Percentiles rank a stretch among this genome's conserved stretches.
Conservation (phyloP, 1,284 basidiomycete genomes). For the Cutaneotrichosporon cavernicola region DNA sequence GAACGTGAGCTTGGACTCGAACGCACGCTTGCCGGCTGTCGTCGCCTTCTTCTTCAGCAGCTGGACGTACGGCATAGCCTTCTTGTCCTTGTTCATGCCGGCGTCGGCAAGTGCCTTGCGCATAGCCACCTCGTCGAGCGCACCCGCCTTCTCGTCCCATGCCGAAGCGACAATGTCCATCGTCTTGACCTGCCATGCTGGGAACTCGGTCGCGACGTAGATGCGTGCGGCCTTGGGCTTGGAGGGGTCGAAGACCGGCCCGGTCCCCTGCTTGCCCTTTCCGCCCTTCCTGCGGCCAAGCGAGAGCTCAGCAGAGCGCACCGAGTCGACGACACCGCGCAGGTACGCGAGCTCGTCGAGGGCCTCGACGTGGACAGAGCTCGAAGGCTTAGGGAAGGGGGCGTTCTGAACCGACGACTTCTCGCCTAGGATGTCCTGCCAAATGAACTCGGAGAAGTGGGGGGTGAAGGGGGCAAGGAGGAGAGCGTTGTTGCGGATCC, state of each 20-base stretch:
- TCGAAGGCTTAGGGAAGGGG: conserved; percentile 56
- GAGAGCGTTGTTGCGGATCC: conserved; percentile 76
- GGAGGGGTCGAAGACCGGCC: conserved; percentile 66
- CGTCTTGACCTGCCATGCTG: conserved; percentile 86
- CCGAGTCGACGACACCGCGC: conserved; percentile 56
- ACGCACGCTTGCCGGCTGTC: conserved; percentile 70
- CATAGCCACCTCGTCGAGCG: conserved; percentile 81
- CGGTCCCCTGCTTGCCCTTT: conserved; percentile 55
- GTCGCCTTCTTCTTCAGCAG: conserved; percentile 89
- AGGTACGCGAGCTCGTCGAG: conserved; percentile 73
- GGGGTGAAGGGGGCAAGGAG: conserved; percentile 87
- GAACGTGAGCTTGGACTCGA: conserved; percentile 84
- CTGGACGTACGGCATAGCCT: conserved; percentile 92
- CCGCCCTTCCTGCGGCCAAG: conserved; percentile 65
- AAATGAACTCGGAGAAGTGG: conserved; percentile 93
- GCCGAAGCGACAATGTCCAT: conserved; percentile 72
- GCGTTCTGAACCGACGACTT: conserved; percentile 77
- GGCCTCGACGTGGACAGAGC: conserved; percentile 56
- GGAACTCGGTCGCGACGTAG: conserved; percentile 87
- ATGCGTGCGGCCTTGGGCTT: conserved; percentile 81
- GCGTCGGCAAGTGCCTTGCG: conserved; percentile 66
- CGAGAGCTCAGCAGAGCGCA: conserved; percentile 82
- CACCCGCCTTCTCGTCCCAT: conserved; percentile 63
- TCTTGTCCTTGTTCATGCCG: conserved; percentile 95
- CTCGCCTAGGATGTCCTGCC: conserved; percentile 71